phyloP scores from a whole-genome alignment of 805 yeast species.

The Myxozyma neotropica region DNA sequence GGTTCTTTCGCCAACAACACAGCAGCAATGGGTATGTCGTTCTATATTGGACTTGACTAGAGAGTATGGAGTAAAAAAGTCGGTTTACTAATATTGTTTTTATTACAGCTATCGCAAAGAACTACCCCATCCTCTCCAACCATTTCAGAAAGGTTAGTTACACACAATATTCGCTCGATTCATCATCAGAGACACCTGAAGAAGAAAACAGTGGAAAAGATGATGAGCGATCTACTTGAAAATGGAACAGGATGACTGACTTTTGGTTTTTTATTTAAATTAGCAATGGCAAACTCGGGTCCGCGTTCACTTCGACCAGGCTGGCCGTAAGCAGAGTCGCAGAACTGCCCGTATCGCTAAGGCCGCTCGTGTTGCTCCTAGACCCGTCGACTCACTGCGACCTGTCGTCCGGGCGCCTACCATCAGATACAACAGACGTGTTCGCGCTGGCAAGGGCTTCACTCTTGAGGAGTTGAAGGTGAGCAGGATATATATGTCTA shows the following conservation, averaged over 20 bases:
- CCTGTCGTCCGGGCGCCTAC: slow-evolving; percentile 99
- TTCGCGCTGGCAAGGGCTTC: slow-evolving; percentile 99
- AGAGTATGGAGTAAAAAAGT: neutral
- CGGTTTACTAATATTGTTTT: neutral
- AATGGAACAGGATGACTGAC: neutral
- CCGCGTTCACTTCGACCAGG: slow-evolving; percentile 99
- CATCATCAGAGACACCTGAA: neutral
- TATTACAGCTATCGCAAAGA: slow-evolving; percentile 88
- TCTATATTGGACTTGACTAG: neutral
- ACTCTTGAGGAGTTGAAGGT: slow-evolving; percentile 91
- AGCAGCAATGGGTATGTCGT: slow-evolving; percentile 29
- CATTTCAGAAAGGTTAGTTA: slow-evolving; percentile 82
- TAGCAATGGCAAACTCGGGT: slow-evolving; percentile 99
- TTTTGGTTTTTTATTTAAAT: too few relatives aligned
- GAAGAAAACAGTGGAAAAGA: neutral
- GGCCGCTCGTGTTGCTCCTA: slow-evolving; percentile 96
- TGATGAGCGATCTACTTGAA: neutral
- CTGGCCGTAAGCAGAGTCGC: slow-evolving; percentile 98
- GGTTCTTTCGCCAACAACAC: slow-evolving; percentile 11
- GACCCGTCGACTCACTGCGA: slow-evolving; percentile 93
- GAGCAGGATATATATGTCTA: neutral
- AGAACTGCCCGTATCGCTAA: slow-evolving; percentile 90
- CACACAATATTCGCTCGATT: neutral
- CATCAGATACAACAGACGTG: slow-evolving; percentile 97
- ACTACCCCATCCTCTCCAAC: slow-evolving; percentile 98